Evolutionary conservation across 2,329 filamentous ascomycete species (phyloP).

Genomic region (Metarhizium robertsii): DNA sequence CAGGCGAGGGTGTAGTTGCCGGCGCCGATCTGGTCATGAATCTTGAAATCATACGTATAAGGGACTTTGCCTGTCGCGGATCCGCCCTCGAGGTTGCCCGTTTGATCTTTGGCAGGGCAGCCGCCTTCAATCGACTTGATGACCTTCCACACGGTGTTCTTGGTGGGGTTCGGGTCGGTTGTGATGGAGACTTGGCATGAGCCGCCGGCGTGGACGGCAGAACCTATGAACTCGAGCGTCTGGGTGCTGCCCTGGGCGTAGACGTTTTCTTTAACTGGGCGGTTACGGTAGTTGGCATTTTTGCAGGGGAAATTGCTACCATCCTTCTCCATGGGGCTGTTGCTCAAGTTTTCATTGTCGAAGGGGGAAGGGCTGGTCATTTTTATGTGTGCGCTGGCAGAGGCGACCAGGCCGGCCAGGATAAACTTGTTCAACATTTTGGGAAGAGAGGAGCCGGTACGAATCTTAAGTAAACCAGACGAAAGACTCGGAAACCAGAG

Average conservation of each 20-base stretch:
- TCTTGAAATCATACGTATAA: too few species aligned
- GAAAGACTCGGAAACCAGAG: constrained; percentile 12
- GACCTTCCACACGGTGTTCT: constrained; percentile 69
- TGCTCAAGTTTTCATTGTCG: constrained; percentile 6
- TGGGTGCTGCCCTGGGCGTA: constrained; percentile 28
- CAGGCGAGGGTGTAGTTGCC: constrained; percentile 60
- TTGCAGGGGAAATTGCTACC: constrained; percentile 83
- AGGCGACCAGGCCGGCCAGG: constrained; percentile 45
- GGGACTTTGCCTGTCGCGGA: too few species aligned
- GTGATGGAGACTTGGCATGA: constrained; percentile 87
- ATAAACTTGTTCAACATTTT: constrained; percentile 45
- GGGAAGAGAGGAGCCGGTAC: constrained; percentile 12
- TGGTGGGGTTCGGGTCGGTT: constrained; percentile 60
- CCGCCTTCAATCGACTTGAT: constrained; percentile 83
- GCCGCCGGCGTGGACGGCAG: constrained; percentile 79
- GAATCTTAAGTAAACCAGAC: constrained; percentile 17
- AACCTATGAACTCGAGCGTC: constrained; percentile 56
- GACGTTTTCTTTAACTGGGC: constrained; percentile 46
- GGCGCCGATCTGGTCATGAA: constrained; percentile 6
- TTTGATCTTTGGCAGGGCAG: constrained; percentile 55
- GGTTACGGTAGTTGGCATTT: constrained; percentile 28
- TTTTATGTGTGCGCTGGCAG: constrained; percentile 65
- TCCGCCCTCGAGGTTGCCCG: constrained; percentile 41
- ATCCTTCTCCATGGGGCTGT: constrained; percentile 6
- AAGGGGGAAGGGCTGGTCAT: constrained; percentile 63